Conservation (phyloP, 352 stramenopile genomes). For the Globisporangium nagaii region DNA sequence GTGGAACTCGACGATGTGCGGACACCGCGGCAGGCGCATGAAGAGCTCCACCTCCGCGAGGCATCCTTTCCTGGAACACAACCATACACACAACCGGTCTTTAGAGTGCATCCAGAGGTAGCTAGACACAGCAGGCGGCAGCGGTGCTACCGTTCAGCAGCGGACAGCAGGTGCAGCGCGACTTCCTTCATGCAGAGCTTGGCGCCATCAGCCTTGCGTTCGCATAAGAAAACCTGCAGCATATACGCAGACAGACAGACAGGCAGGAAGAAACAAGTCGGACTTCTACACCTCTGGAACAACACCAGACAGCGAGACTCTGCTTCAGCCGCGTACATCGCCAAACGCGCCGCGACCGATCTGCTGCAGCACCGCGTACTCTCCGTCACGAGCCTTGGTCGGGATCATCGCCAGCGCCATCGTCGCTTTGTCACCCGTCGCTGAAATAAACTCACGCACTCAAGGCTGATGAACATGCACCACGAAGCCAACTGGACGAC, state of each 20-base stretch:
- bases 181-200: conserved; percentile 57
- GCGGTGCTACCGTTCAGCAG: conserved; percentile 28
- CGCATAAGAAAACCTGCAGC: conserved; percentile 40
- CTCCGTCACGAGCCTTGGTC: conserved; percentile 1
- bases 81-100: background rate
- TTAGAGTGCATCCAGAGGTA: background rate
- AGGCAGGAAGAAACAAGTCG: background rate
- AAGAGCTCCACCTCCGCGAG: conserved; percentile 43
- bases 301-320: background rate
- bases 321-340: conserved; percentile 29
- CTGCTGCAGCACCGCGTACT: conserved; percentile 25
- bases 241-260: background rate
- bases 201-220: conserved; percentile 16
- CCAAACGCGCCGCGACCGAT: conserved; percentile 49
- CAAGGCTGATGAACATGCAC: too few species aligned
- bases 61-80: conserved; percentile 23
- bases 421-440: background rate
- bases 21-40: conserved; percentile 35
- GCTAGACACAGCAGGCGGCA: background rate
- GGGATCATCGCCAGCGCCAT: background rate
- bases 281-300: background rate
- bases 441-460: background rate
- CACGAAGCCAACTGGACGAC: too few species aligned
- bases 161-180: conserved; percentile 36
- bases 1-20: conserved; percentile 48